Base-by-base conservation (phyloP, 495 filamentous ascomycete genomes). In the Chlorociboria aeruginascens region DNA sequence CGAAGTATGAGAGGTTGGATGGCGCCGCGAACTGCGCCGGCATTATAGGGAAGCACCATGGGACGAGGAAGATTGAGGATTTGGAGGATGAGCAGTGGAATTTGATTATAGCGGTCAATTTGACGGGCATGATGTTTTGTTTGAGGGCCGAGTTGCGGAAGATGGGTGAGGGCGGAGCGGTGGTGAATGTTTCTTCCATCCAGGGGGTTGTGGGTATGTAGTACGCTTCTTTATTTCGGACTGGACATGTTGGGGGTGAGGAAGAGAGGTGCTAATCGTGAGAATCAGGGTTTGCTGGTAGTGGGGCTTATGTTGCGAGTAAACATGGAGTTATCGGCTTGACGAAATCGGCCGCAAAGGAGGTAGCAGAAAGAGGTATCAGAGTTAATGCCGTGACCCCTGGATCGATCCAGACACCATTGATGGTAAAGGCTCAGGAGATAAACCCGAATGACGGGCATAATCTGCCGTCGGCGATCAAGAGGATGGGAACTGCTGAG, bases 91-190 rank as follows among this genome's bases (percentile, higher is more conserved):
- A 70, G 9, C 73, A 75, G 49, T 79, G 72, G 74, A 58, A 77
- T 51, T 53, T 55, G 49, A 63, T 78, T 30, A 65, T 81, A 13
- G 62, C 64, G 6, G 73, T 77, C 13, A 80, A 81, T 55, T 50
- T 78, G 17, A 72, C 68, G 12, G 76, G 77, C 0, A 66, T 70
- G 43, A 76, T 79, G 70, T 72, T 73, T 52, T 79, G 74, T 54
- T 37, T 79, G 44, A 65, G 73, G 32, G 73, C 73, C 11, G 64
- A 80, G 56, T 56, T 81, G 44, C 61, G 59, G 41, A 65, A 64
- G 34, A 72, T 76, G 13, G 57, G 54, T 48, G 48, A 53, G 7
- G 61, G 65, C 6, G 66, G 66, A 36, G 45, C 50, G 1, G 51
- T 60, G 34, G 62, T 61, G 16, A 63, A 64, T 47, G 50, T 64